Conservation (phyloP, 1,284 basidiomycete species). For the Rhodotorula sp. region DNA sequence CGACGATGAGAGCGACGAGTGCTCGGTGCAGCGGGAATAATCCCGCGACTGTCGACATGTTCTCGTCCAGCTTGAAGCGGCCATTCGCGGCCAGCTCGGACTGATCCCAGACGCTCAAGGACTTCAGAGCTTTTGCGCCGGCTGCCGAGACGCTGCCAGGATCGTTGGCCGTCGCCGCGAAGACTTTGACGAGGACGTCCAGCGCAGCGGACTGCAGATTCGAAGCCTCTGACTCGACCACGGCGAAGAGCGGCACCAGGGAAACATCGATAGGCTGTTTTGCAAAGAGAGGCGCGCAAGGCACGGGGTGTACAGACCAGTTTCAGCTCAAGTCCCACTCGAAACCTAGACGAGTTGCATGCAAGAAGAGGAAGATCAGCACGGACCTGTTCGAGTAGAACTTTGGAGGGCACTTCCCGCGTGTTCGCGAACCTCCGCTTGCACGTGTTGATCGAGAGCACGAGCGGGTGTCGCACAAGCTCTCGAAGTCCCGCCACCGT, state of each 20-base stretch:
- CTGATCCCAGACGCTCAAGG: constrained; percentile 35
- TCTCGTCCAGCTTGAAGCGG: constrained; percentile 38
- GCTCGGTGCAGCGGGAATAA: constrained; percentile 24
- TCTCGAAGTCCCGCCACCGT: constrained; percentile 9
- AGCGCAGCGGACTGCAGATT: constrained; percentile 21
- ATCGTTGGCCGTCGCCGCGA: constrained; percentile 1
- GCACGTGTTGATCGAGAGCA: neutral
- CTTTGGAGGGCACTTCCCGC: constrained; percentile 29
- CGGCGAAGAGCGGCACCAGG: constrained; percentile 23
- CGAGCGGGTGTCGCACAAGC: constrained; percentile 23
- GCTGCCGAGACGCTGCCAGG: constrained; percentile 16
- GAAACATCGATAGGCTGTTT: constrained; percentile 39
- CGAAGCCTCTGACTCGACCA: constrained; percentile 3
- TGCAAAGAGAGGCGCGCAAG: constrained; percentile 4
- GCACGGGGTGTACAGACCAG: neutral
- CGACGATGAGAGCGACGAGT: constrained; percentile 6
- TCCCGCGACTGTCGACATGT: constrained; percentile 22
- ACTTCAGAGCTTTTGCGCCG: constrained; percentile 19
- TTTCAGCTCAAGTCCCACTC: constrained; percentile 13
- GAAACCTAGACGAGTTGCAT: neutral
- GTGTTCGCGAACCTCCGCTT: constrained; percentile 11
- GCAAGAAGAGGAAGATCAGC: constrained; percentile 16
- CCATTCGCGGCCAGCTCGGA: constrained; percentile 31
- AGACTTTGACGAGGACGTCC: constrained; percentile 18
- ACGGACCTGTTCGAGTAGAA: constrained; percentile 32